Conservation (phyloP, 2,329 filamentous ascomycete genomes). For the Colletotrichum paranaense region DNA sequence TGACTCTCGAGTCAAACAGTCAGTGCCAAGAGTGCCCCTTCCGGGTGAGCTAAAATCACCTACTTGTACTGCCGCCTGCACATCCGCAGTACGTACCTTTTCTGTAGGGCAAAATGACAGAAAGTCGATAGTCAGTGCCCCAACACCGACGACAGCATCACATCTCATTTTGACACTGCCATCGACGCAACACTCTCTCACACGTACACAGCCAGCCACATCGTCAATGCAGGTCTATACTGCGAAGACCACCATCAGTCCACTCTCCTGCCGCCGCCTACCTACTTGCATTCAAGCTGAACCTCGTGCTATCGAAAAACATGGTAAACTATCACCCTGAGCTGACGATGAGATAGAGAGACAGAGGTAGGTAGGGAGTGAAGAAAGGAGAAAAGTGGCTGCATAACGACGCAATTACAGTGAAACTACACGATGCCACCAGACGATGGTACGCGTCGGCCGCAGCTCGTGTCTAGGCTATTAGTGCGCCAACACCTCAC, state of each 20-base stretch:
- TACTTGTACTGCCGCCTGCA: not conserved
- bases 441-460: not conserved
- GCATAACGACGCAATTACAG: constrained; percentile 1
- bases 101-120: not conserved
- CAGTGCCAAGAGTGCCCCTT: not conserved
- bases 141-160: not conserved
- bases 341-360: not conserved
- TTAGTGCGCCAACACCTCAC: not conserved
- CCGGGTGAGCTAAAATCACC: not conserved
- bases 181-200: not conserved
- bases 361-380: not conserved
- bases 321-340: not conserved
- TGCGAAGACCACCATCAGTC: not conserved
- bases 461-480: not conserved
- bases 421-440: constrained; percentile 1
- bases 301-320: not conserved
- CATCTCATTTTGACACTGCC: not conserved
- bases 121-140: not conserved
- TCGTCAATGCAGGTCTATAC: not conserved
- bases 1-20: not conserved
- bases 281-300: not conserved
- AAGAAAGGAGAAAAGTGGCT: not conserved
- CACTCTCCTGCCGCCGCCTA: not conserved
- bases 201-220: not conserved
- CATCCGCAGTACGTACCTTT: not conserved